These are phyloP conservation scores for Juncus effusus DNA, from an alignment of 176 grass and related monocot genomes.

Conservation along the genomic window DNA sequence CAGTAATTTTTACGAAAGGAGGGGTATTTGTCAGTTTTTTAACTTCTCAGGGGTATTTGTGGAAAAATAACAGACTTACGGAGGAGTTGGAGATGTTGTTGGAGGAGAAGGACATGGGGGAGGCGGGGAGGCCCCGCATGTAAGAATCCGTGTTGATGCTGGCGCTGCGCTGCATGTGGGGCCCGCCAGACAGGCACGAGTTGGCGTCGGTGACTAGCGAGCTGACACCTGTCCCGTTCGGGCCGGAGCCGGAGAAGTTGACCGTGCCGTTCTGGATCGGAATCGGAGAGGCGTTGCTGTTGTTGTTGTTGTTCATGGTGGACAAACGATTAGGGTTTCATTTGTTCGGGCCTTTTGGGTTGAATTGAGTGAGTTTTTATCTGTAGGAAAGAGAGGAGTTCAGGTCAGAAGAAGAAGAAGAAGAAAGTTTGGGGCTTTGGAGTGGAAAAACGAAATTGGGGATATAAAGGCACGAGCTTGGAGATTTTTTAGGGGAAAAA, in stretches of 20 bases:
- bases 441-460: too few relatives aligned
- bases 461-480: too few relatives aligned
- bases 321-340: background rate
- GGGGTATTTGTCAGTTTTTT: background rate
- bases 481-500: too few relatives aligned
- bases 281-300: conserved; percentile 19
- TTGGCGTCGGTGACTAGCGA: conserved; percentile 89
- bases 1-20: background rate
- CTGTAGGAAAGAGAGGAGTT: too few relatives aligned
- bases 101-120: conserved; percentile 98
- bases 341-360: background rate
- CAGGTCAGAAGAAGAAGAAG: too few relatives aligned
- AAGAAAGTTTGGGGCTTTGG: too few relatives aligned
- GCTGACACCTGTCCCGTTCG: conserved; percentile 51
- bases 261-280: conserved; percentile 52
- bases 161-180: conserved; percentile 74
- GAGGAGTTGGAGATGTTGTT: conserved; percentile 95
- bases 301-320: background rate
- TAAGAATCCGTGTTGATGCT: conserved; percentile 89
- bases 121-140: conserved; percentile 73
- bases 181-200: conserved; percentile 74
- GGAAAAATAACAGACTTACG: conserved; percentile 18
- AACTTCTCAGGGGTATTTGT: background rate
- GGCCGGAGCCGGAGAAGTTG: conserved; percentile 76
- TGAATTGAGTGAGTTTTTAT: too few relatives aligned